Evolutionary conservation across 352 stramenopile genomes (phyloP), one percentile per base, ranked within the genome.

Genomic region (Phytophthora fragariae): DNA sequence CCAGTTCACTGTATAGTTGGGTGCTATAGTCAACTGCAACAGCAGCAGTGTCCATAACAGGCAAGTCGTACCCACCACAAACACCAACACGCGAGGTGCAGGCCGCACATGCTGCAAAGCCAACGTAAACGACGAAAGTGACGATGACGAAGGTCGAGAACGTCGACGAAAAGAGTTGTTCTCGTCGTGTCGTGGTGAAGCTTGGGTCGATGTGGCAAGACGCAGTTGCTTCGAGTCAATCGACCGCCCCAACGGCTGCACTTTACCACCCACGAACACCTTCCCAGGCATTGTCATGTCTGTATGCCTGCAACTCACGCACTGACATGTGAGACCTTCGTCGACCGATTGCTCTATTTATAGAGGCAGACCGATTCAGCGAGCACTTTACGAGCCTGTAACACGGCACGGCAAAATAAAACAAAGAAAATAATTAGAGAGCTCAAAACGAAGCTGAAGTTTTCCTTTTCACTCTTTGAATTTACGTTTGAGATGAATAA

Each of bases 401-500:
- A 21, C 19, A 21, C 19, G 19, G 19, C 19, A 21, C 19, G 19
- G 19, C 19, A 21, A 21, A 21, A 21, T 21, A 12, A 41, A 41
- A 11, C 33, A 37, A 37, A 41, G 3, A 41, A 41, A 15, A 41
- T 41, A 27, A 41, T 41, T 41, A 11, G 35, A 12, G 35, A 41
- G 14, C 9, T 41, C 14, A 3, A 27, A 27, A 27, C 24, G 24
- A 27, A 27, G 24, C 24, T 27, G 24, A 27, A 27, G 24, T 27
- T 27, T 27, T 27, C 24, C 35, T 41, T 41, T 41, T 41, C 35
- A 41, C 24, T 27, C 14, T 50, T 50, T 6, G 41, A 19, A 50
- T 50, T 50, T n/a, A 50, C 12, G 17, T 44, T 50, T 50, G 57
- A 63, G 47, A 74, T 68, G 71, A 77, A 77, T 77, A 77, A 77